These are phyloP conservation scores for Plasmodium chabaudi DNA, from an alignment of 169 alveolate species.

Conservation along the genomic window DNA sequence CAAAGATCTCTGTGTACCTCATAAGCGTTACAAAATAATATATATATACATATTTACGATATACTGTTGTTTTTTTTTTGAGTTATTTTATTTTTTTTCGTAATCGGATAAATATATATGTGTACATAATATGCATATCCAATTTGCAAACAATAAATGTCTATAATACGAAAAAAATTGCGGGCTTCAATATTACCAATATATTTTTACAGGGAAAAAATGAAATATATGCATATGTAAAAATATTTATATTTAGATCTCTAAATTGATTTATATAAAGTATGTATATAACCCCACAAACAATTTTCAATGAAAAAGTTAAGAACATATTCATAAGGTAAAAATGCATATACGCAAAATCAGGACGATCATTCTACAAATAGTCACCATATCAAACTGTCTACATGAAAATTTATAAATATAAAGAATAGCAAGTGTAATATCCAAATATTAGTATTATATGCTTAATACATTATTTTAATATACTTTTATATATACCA, in stretches of 20 bases:
- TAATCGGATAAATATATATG: background rate
- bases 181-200: background rate
- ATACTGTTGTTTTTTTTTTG: conserved; percentile 20
- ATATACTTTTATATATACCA: too few relatives aligned
- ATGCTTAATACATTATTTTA: too few relatives aligned
- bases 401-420: too few relatives aligned
- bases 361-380: background rate
- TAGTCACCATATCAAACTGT: background rate
- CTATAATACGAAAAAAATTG: background rate
- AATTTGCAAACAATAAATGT: background rate
- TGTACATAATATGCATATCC: background rate
- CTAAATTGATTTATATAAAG: background rate
- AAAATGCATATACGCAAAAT: background rate
- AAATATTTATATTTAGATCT: conserved; percentile 12
- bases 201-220: background rate
- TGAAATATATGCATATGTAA: background rate
- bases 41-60: conserved; percentile 2
- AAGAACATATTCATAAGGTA: conserved; percentile 4
- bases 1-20: conserved; percentile 10
- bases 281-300: background rate
- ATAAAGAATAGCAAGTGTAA: too few relatives aligned
- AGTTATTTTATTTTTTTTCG: conserved; percentile 9
- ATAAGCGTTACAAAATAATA: background rate
- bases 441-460: too few relatives aligned
- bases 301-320: conserved; percentile 25